Percentiles rank a stretch among this genome's conserved stretches.
Evolutionary conservation across 805 yeast species (phyloP).

Genomic region (Trichomonascus vanleenenianus): DNA sequence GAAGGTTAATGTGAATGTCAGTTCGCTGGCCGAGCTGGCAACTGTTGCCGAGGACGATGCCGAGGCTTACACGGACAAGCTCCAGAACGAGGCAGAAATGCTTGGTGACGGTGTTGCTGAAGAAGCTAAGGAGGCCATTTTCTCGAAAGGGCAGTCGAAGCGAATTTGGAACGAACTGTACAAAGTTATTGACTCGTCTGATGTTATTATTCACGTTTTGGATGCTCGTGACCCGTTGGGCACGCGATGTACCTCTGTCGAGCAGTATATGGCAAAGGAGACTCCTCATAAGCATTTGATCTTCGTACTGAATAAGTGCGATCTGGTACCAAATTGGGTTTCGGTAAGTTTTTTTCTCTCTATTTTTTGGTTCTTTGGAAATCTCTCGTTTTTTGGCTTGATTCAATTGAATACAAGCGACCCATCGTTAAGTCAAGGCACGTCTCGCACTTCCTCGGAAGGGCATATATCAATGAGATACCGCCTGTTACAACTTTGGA

Average conservation of each 20-base stretch:
- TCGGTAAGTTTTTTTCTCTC: slow-evolving; percentile 66
- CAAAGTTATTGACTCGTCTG: slow-evolving; percentile 95
- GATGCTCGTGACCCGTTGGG: slow-evolving; percentile 98
- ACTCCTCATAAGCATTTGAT: slow-evolving; percentile 95
- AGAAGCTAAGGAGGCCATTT: slow-evolving; percentile 92
- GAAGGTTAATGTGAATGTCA: slow-evolving; percentile 74
- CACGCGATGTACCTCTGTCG: slow-evolving; percentile 88
- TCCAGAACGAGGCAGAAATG: slow-evolving; percentile 41
- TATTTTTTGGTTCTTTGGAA: slow-evolving; percentile 5
- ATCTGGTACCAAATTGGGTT: slow-evolving; percentile 97
- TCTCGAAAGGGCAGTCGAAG: slow-evolving; percentile 94
- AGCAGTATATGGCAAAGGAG: slow-evolving; percentile 85
- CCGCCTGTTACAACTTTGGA: slow-evolving; percentile 98
- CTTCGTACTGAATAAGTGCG: slow-evolving; percentile 93
- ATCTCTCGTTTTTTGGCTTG: slow-evolving; percentile 8
- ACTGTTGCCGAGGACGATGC: slow-evolving; percentile 48
- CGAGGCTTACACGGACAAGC: slow-evolving; percentile 60
- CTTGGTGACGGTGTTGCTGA: slow-evolving; percentile 71
- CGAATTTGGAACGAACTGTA: slow-evolving; percentile 98
- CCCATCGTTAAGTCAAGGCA: slow-evolving; percentile 65
- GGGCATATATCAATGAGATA: slow-evolving; percentile 37
- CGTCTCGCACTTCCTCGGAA: slow-evolving; percentile 12
- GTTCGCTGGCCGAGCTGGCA: slow-evolving; percentile 74
- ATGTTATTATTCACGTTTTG: slow-evolving; percentile 90
- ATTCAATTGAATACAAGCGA: slow-evolving; percentile 4